phyloP scores from a whole-genome alignment of 805 yeast genomes.

The Hanseniaspora singularis region DNA sequence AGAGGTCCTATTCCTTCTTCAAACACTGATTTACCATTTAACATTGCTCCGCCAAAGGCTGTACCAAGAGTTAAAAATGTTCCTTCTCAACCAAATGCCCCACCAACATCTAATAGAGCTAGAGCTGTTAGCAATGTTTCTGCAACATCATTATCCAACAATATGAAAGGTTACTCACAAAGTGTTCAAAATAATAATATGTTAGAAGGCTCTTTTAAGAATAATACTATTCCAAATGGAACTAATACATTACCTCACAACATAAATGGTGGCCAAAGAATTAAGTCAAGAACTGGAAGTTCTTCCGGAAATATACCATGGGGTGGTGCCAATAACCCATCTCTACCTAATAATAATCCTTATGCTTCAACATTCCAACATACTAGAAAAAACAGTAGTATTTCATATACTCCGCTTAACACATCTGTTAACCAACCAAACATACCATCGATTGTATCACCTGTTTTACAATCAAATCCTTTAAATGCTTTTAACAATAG shows the following conservation, averaged over 20 bases:
- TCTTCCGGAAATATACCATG: background rate
- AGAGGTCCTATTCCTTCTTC: constrained; percentile 3
- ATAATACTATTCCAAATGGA: background rate
- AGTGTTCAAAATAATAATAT: background rate
- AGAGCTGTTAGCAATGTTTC: constrained; percentile 24
- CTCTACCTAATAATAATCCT: background rate
- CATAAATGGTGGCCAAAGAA: no score
- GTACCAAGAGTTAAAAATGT: constrained; percentile 1
- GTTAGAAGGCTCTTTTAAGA: no score
- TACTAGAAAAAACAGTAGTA: constrained; percentile 8
- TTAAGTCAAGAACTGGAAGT: background rate
- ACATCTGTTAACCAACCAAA: background rate
- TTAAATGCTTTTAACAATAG: background rate
- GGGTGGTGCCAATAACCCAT: background rate
- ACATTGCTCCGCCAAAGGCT: constrained; percentile 7
- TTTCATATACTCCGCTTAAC: constrained; percentile 13
- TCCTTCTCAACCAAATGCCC: background rate
- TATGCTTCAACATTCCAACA: constrained; percentile 10
- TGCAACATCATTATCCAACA: constrained; percentile 7
- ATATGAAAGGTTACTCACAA: background rate
- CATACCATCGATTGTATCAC: background rate
- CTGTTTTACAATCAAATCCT: constrained; percentile 15
- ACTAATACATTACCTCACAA: background rate
- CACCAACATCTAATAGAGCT: constrained; percentile 16
- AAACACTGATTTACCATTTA: constrained; percentile 13